Evolutionary conservation across 129 eudicot species (phyloP).

Genomic region (Centaurea solstitialis): DNA sequence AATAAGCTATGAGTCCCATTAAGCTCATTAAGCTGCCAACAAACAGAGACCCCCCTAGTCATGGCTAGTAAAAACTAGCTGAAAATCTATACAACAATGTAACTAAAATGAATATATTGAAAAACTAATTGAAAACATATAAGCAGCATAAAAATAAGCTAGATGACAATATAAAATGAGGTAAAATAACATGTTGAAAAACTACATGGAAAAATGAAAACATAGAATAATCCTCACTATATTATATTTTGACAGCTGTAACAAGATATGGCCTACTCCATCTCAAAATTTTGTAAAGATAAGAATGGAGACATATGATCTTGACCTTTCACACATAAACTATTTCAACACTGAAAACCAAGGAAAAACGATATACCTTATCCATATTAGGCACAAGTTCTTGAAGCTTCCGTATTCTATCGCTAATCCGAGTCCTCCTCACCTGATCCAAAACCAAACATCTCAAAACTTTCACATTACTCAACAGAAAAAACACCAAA

Average conservation of each 20-base stretch:
- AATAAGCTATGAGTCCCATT: too few relatives aligned
- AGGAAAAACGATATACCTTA: conserved; percentile 38
- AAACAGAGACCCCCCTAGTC: too few relatives aligned
- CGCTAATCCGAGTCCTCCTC: conserved; percentile 72
- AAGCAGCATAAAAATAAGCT: neutral
- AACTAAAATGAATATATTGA: too few relatives aligned
- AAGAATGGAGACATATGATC: neutral
- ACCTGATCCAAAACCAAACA: conserved; percentile 40
- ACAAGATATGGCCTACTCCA: too few relatives aligned
- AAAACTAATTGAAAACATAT: too few relatives aligned
- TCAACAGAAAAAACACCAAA: neutral
- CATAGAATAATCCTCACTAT: too few relatives aligned
- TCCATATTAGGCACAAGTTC: conserved; percentile 83
- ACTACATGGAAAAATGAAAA: too few relatives aligned
- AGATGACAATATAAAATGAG: neutral
- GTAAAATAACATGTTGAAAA: neutral
- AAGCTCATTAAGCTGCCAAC: too few relatives aligned
- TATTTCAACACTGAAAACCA: neutral
- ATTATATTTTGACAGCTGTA: too few relatives aligned
- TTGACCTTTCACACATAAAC: neutral
- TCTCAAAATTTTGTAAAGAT: too few relatives aligned
- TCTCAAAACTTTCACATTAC: neutral
- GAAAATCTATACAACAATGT: neutral
- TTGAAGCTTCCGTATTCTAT: conserved; percentile 71
- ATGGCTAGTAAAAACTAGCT: neutral